phyloP scores from a whole-genome alignment of 2,329 filamentous ascomycete species.

The Scedosporium apiospermum region DNA sequence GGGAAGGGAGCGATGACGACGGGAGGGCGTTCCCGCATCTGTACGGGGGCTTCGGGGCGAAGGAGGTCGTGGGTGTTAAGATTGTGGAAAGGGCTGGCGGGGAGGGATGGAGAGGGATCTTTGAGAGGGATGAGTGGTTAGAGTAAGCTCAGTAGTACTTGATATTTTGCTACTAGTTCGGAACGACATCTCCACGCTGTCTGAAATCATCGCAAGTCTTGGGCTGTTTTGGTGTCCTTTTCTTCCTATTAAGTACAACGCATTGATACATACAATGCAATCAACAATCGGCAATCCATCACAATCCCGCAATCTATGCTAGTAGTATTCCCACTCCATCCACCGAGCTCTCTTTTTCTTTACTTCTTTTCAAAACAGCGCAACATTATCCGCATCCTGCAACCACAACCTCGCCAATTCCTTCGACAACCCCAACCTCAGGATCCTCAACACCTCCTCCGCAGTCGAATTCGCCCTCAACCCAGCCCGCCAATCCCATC shows the following conservation, averaged over 20 bases:
- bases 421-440: conserved; percentile 65
- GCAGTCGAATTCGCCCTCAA: conserved; percentile 57
- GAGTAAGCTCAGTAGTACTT: neutral
- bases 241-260: neutral
- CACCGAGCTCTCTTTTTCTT: neutral
- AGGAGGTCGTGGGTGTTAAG: conserved; percentile 36
- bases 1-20: conserved; percentile 37
- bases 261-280: neutral
- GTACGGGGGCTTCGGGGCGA: conserved; percentile 46
- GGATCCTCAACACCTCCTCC: conserved; percentile 59
- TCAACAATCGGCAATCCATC: neutral
- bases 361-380: conserved; percentile 23
- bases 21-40: conserved; percentile 41
- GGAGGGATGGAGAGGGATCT: conserved; percentile 36
- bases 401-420: conserved; percentile 65
- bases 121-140: conserved; percentile 17
- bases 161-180: too few relatives aligned
- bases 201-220: too few relatives aligned
- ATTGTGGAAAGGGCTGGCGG: conserved; percentile 34
- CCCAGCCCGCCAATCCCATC: conserved; percentile 74
- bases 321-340: neutral
- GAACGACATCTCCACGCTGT: too few relatives aligned
- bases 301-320: neutral
- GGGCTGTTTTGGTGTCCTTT: neutral
- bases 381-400: conserved; percentile 50